Conservation (phyloP, 2,329 filamentous ascomycete species). For the Microcyclosporella mali region DNA sequence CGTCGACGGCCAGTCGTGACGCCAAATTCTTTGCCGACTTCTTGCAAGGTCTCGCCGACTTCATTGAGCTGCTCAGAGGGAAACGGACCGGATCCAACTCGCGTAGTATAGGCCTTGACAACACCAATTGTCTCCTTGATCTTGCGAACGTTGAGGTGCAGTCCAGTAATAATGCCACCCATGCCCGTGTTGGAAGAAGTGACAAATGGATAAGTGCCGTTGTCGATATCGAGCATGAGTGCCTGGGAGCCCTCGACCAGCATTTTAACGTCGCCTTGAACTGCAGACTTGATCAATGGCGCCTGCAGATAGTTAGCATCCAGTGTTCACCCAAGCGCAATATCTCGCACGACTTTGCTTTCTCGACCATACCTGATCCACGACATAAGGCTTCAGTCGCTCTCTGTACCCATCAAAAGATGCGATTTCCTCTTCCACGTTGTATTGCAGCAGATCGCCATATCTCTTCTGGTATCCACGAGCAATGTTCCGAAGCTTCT, state of each 20-base stretch:
- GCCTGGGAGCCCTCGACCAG: slow-evolving; percentile 65
- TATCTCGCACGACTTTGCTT: too few relatives aligned
- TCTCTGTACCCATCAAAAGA: slow-evolving; percentile 55
- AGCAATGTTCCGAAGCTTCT: slow-evolving; percentile 57
- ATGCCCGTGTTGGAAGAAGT: slow-evolving; percentile 56
- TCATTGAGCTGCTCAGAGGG: slow-evolving; percentile 59
- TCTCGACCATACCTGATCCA: slow-evolving; percentile 66
- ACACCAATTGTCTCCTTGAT: slow-evolving; percentile 59
- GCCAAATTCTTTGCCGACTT: slow-evolving; percentile 52
- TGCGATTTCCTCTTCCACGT: slow-evolving; percentile 63
- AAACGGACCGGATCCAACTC: slow-evolving; percentile 55
- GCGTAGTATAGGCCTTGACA: slow-evolving; percentile 62
- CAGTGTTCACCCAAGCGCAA: too few relatives aligned
- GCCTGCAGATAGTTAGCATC: too few relatives aligned
- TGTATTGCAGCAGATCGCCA: slow-evolving; percentile 59
- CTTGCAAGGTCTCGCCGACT: slow-evolving; percentile 52
- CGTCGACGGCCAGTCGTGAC: slow-evolving; percentile 54
- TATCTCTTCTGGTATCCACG: slow-evolving; percentile 62
- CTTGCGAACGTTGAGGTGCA: slow-evolving; percentile 56
- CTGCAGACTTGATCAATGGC: slow-evolving; percentile 56
- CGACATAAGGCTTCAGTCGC: slow-evolving; percentile 54
- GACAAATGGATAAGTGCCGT: slow-evolving; percentile 57
- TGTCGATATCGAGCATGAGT: slow-evolving; percentile 62
- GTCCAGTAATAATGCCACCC: slow-evolving; percentile 57
- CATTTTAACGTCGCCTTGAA: slow-evolving; percentile 54